Percentiles rank a stretch among this genome's conserved stretches.
Conservation (phyloP, 768 basidiomycete genomes). For the Russula sp. region DNA sequence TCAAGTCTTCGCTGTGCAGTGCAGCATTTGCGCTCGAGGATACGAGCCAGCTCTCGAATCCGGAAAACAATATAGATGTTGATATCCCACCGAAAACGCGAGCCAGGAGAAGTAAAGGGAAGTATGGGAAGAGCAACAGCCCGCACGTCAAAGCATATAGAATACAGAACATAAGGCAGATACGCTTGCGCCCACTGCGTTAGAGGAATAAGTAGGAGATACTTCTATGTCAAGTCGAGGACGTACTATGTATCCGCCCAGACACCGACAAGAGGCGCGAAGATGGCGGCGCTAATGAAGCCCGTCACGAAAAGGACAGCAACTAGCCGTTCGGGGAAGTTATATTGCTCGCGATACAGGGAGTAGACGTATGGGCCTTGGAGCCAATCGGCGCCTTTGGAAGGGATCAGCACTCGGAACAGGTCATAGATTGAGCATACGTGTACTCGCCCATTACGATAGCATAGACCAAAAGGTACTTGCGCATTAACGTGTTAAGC, state of each 20-base stretch:
- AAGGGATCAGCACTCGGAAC: background rate
- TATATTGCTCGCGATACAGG: constrained; percentile 62
- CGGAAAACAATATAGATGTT: constrained; percentile 68
- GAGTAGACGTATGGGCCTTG: constrained; percentile 78
- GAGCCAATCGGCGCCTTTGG: constrained; percentile 65
- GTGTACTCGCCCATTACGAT: constrained; percentile 11
- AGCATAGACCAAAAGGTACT: constrained; percentile 21
- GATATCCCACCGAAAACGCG: constrained; percentile 64
- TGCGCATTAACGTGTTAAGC: constrained; percentile 16
- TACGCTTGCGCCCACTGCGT: constrained; percentile 52
- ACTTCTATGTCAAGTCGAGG: background rate
- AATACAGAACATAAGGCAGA: constrained; percentile 67
- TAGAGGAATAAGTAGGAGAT: background rate
- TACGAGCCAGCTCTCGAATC: constrained; percentile 73
- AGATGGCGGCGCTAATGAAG: constrained; percentile 60
- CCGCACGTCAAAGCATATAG: constrained; percentile 54
- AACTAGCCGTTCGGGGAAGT: constrained; percentile 53
- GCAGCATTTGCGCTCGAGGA: constrained; percentile 47
- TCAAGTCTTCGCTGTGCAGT: constrained; percentile 51
- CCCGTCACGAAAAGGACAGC: constrained; percentile 73
- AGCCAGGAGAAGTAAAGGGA: constrained; percentile 56
- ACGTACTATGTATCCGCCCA: constrained; percentile 74
- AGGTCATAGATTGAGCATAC: background rate
- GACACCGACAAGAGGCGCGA: constrained; percentile 63
- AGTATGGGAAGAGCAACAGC: constrained; percentile 47